Percentiles rank a stretch among this genome's conserved stretches.
phyloP scores from a whole-genome alignment of 306 rosid species.

The Ormosia emarginata region DNA sequence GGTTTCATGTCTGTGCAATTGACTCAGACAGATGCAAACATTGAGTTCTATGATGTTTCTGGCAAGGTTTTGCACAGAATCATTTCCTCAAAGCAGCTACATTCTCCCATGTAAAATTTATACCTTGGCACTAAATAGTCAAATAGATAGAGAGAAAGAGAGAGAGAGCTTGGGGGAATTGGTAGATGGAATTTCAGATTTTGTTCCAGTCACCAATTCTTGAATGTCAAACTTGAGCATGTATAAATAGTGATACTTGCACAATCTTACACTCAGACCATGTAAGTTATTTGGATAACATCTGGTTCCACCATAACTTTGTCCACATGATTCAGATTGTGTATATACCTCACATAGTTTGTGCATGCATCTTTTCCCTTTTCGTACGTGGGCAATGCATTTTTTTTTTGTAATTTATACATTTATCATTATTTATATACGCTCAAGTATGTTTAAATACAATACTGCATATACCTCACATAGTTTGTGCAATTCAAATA shows the following conservation, averaged over 20 bases:
- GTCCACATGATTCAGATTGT: no score
- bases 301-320: no score
- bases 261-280: no score
- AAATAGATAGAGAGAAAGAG: background rate
- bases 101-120: conserved; percentile 27
- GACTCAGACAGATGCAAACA: conserved; percentile 32
- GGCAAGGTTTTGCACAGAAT: conserved; percentile 40
- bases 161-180: background rate
- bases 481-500: no score
- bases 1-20: conserved; percentile 56
- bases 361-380: no score
- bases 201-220: background rate
- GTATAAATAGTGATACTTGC: background rate
- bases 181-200: background rate
- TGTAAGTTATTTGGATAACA: no score
- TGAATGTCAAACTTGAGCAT: background rate
- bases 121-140: background rate
- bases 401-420: no score
- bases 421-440: no score
- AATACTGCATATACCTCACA: no score
- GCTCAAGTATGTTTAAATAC: no score
- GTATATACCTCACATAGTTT: no score
- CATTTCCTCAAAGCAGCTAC: conserved; percentile 31
- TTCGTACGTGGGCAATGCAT: no score
- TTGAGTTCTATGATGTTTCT: conserved; percentile 46